phyloP scores from a whole-genome alignment of 148 eudicot genomes.

The Persicaria tinctoria region DNA sequence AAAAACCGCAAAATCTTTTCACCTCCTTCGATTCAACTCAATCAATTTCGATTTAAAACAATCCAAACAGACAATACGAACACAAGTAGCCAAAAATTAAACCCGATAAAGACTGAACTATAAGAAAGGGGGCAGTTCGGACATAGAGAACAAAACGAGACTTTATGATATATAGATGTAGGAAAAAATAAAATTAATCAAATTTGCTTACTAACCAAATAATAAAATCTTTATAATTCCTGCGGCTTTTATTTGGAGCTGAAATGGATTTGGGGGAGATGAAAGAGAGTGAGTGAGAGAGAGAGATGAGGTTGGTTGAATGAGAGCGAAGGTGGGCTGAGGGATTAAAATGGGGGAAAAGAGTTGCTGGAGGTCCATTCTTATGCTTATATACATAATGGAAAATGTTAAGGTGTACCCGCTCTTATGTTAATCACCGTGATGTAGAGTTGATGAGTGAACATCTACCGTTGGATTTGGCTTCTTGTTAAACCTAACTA shows the following conservation, averaged over 20 bases:
- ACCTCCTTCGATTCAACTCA: neutral
- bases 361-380: neutral
- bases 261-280: neutral
- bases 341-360: neutral
- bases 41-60: neutral
- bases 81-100: neutral
- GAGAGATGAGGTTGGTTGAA: neutral
- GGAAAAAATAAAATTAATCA: neutral
- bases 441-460: neutral
- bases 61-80: neutral
- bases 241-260: neutral
- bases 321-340: neutral
- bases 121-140: neutral
- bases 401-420: neutral
- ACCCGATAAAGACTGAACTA: neutral
- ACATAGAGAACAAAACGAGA: neutral
- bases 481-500: too few species aligned
- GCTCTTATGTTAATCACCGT: neutral
- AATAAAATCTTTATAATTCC: neutral
- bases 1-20: neutral
- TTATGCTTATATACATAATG: neutral
- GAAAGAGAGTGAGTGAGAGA: neutral
- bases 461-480: neutral
- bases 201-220: neutral
- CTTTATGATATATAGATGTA: neutral